Percentiles rank a stretch among this genome's conserved stretches.
These are phyloP conservation scores for Didymella lethalis DNA, from an alignment of 2,329 filamentous ascomycete genomes.

Conservation along the genomic window DNA sequence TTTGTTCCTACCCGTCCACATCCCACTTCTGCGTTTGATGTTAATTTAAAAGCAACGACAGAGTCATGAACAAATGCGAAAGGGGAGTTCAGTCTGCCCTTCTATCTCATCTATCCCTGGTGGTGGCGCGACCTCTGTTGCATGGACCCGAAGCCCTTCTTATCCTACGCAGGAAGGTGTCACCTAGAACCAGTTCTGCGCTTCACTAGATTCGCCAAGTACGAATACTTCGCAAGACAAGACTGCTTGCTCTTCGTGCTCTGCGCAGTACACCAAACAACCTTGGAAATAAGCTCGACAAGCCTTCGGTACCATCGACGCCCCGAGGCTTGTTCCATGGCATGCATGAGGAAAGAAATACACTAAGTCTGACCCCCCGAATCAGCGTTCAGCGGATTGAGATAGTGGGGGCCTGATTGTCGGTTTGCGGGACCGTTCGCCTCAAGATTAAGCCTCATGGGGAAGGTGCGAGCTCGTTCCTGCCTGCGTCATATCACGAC, in stretches of 20 bases:
- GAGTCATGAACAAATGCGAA: neutral
- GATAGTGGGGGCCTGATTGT: neutral
- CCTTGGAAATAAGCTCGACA: constrained; percentile 1
- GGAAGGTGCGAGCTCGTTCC: constrained; percentile 15
- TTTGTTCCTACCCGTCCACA: neutral
- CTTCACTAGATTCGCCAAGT: neutral
- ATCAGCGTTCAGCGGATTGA: constrained; percentile 4
- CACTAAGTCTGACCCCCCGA: neutral
- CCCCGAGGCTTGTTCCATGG: constrained; percentile 11
- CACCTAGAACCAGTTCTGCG: neutral
- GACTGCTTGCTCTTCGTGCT: neutral
- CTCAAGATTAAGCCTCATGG: constrained; percentile 7
- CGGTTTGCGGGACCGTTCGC: constrained; percentile 2
- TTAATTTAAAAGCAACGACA: neutral
- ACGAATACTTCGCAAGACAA: neutral
- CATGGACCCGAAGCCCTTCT: neutral
- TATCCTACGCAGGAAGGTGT: neutral
- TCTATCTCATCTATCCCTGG: neutral
- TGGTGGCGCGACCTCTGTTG: neutral
- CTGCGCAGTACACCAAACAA: constrained; percentile 1
- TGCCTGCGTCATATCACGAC: constrained; percentile 12
- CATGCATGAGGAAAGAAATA: neutral
- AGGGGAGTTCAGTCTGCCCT: neutral
- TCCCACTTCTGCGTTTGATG: neutral
- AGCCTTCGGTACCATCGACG: constrained; percentile 10